Percentiles rank a stretch among this genome's conserved stretches.
These are phyloP conservation scores for Macadamia tetraphylla DNA, from an alignment of 164 flowering plant species.

Conservation along the genomic window DNA sequence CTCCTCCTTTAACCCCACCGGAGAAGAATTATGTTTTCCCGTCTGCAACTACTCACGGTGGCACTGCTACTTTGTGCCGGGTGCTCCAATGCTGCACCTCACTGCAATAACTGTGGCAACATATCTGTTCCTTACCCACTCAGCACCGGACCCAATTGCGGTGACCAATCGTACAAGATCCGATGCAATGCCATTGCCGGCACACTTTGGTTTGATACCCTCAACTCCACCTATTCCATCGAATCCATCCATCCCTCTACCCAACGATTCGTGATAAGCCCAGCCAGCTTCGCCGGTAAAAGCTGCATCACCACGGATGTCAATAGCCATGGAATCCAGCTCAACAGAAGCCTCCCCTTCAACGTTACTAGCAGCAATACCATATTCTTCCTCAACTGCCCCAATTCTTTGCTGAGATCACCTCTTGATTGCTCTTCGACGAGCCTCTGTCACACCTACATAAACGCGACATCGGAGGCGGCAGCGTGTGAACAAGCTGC, in stretches of 20 bases:
- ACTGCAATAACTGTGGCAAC: conserved; percentile 39
- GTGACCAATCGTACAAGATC: conserved; percentile 43
- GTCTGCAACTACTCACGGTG: neutral
- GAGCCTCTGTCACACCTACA: conserved; percentile 43
- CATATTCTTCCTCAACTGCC: conserved; percentile 47
- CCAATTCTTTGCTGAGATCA: conserved; percentile 21
- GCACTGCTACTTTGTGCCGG: neutral
- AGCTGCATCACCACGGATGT: conserved; percentile 44
- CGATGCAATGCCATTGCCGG: conserved; percentile 23
- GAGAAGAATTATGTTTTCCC: neutral
- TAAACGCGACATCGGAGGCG: conserved; percentile 21
- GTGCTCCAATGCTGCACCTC: conserved; percentile 7
- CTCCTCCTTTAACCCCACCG: neutral
- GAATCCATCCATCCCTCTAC: conserved; percentile 24
- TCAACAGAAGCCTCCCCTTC: conserved; percentile 41
- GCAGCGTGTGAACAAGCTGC: conserved; percentile 24
- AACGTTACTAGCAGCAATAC: conserved; percentile 55
- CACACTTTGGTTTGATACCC: conserved; percentile 23
- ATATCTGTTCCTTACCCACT: conserved; percentile 49
- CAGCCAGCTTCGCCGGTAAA: conserved; percentile 32
- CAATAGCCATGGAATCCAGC: conserved; percentile 35
- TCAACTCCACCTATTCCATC: conserved; percentile 38
- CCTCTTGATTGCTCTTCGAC: conserved; percentile 41
- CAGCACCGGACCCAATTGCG: conserved; percentile 42
- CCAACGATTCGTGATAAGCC: conserved; percentile 38